Evolutionary conservation across 331 rosid species (phyloP), one percentile per base, ranked within the genome.

Genomic region (Telfairia occidentalis): DNA sequence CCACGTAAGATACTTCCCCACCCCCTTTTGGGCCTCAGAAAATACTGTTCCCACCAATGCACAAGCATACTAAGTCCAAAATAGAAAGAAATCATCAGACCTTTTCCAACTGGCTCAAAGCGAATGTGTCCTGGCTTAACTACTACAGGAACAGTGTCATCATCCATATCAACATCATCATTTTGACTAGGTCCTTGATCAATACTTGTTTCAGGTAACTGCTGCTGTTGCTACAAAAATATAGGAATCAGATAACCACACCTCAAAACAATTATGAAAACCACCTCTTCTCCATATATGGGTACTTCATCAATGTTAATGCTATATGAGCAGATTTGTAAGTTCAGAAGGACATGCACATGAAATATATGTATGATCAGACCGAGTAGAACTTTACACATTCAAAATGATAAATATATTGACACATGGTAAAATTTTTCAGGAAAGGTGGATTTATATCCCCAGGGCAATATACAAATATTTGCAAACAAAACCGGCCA

Each of bases 81-180:
- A 24, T 73, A 49, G 38, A 66, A 70, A 69, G 71, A 54, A 46
- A 53, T 75, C 74, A 74, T 52, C 45, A 66, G 34, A 94, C 99
- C 96, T 86, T 89, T 85, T 69, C 84, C 63, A 42, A 76, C 78
- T 75, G 90, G 79, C 86, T 88, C 86, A 76, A 92, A 95, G 71
- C 97, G 97, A 81, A 95, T 95, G 80, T 95, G 96, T 48, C 99
- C 99, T 50, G 99, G 99, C 84, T 87, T 90, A 79, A 87, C 83
- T 76, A 89, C 94, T 43, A 95, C 89, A 55, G 96, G 97, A 80
- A 92, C 86, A 80, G 83, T 30, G 46, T 90, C 89, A 19, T 82
- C 97, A 29, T 92, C 97, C 79, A 79, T 86, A 66, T 84, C 87
- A 73, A 82, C 84, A 79, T 85, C 86, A 57, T 72, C 82, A 74